Conservation (phyloP, 179 eudicot species). For the Gypsophila paniculata region DNA sequence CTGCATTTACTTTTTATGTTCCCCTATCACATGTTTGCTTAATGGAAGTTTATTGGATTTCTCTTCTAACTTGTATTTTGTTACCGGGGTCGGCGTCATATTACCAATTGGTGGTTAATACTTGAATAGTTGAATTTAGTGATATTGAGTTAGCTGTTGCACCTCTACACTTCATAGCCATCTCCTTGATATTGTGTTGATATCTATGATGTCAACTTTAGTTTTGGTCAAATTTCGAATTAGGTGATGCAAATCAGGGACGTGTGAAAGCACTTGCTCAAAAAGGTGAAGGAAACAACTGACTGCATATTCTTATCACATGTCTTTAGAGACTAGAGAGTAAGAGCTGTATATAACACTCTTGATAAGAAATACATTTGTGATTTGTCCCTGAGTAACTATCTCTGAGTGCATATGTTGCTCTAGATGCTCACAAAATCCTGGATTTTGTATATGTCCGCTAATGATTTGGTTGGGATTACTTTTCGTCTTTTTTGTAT, state of each 20-base stretch:
- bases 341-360: not conserved
- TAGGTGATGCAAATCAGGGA: not conserved
- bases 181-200: conserved; percentile 1
- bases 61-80: not conserved
- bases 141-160: not conserved
- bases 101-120: not conserved
- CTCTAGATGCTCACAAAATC: conserved; percentile 1
- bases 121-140: not conserved
- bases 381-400: not conserved
- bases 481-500: not conserved
- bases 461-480: conserved; percentile 1
- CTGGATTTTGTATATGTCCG: not conserved
- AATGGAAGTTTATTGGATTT: not conserved
- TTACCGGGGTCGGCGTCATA: not conserved
- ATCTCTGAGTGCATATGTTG: not conserved
- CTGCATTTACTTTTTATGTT: not conserved
- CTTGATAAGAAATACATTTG: conserved; percentile 1
- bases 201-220: not conserved
- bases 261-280: conserved; percentile 1
- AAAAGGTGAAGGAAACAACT: not conserved
- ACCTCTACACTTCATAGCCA: not conserved
- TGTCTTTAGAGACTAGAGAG: conserved; percentile 4
- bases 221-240: conserved; percentile 1
- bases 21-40: not conserved
- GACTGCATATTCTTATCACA: not conserved